Percentiles rank a stretch among this genome's conserved stretches.
Evolutionary conservation across 768 basidiomycete genomes (phyloP).

Genomic region (Lactifluus rugatus): DNA sequence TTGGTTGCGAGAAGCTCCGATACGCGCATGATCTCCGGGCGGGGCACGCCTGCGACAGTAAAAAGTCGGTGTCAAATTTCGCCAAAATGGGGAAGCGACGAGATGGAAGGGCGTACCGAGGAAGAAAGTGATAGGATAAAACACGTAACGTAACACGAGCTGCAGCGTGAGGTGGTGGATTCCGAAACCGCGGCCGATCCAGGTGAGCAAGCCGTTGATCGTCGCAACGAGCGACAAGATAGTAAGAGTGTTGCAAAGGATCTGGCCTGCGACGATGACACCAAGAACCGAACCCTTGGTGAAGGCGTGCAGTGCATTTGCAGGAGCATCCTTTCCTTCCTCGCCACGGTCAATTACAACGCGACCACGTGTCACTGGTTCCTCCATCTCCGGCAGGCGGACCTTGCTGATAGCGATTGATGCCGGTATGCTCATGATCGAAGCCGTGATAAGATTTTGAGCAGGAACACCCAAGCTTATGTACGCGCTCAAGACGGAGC

Average conservation of each 20-base stretch:
- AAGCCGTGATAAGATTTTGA: conserved; percentile 75
- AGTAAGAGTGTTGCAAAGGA: conserved; percentile 80
- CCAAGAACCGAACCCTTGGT: conserved; percentile 79
- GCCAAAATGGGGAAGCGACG: too few species aligned
- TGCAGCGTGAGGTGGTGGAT: conserved; percentile 76
- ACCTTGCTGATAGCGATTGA: conserved; percentile 89
- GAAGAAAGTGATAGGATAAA: conserved; percentile 83
- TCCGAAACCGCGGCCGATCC: conserved; percentile 81
- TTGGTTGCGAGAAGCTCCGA: conserved; percentile 78
- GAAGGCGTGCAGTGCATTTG: conserved; percentile 85
- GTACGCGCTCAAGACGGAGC: conserved; percentile 81
- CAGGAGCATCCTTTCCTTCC: conserved; percentile 41
- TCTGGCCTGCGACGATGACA: conserved; percentile 78
- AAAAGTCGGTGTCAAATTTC: background rate
- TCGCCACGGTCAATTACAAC: conserved; percentile 76
- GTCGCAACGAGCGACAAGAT: conserved; percentile 73
- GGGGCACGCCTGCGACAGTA: conserved; percentile 52
- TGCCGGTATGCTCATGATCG: conserved; percentile 92
- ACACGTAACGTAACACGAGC: conserved; percentile 76
- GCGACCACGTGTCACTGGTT: conserved; percentile 75
- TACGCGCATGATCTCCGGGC: conserved; percentile 70
- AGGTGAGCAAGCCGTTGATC: conserved; percentile 79
- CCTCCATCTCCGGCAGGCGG: conserved; percentile 74
- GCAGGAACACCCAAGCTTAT: conserved; percentile 69
- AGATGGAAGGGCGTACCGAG: conserved; percentile 28